phyloP scores from a whole-genome alignment of 495 filamentous ascomycete species.

The Apiosordaria backusii region DNA sequence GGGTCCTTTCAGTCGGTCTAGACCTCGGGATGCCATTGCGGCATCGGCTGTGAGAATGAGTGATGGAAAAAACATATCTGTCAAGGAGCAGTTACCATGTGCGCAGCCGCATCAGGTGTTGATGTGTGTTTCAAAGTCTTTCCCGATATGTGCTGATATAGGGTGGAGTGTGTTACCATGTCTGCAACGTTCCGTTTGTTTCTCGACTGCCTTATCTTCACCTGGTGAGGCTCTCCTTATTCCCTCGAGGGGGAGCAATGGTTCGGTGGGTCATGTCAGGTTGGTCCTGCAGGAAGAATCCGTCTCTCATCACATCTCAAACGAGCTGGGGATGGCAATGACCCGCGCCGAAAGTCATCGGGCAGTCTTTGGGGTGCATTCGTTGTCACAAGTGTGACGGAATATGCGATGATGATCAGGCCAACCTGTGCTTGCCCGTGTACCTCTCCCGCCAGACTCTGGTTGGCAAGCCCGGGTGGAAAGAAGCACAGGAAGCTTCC shows the following conservation, averaged over 20 bases:
- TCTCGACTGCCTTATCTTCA: neutral
- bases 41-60: neutral
- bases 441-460: neutral
- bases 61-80: neutral
- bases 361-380: slow-evolving; percentile 12
- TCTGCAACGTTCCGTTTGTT: neutral
- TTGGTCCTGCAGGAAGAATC: neutral
- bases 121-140: neutral
- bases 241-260: neutral
- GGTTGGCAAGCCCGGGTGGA: neutral
- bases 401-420: slow-evolving; percentile 10
- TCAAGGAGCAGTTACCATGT: neutral
- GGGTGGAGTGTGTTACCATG: neutral
- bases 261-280: neutral
- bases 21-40: neutral
- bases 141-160: neutral
- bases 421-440: neutral
- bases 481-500: neutral
- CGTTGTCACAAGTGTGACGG: slow-evolving; percentile 5
- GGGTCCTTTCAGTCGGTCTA: neutral
- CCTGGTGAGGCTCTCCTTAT: neutral
- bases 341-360: slow-evolving; percentile 14
- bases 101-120: neutral
- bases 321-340: neutral
- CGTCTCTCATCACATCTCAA: neutral